A percentile compares a stretch with the other conserved stretches of the same genome.
Conservation (phyloP, 176 grass and related monocot species). For the Olyra latifolia region DNA sequence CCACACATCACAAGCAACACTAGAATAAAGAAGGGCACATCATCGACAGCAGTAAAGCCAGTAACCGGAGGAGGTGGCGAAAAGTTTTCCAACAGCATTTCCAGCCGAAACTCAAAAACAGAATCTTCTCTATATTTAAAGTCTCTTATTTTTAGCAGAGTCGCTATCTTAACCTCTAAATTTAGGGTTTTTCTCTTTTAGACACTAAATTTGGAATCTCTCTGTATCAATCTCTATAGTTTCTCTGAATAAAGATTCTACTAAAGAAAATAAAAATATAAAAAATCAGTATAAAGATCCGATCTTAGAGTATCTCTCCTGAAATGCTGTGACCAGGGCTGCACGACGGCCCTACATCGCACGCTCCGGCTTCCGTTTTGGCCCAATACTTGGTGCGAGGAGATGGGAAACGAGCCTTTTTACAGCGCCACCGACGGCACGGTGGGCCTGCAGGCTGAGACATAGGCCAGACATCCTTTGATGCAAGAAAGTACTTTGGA, state of each 20-base stretch:
- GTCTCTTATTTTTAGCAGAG: too few species aligned
- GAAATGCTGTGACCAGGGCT: neutral
- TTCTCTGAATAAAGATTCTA: too few species aligned
- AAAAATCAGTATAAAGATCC: too few species aligned
- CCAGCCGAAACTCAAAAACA: too few species aligned
- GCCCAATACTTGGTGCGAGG: neutral
- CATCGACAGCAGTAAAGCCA: neutral
- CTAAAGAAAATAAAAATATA: too few species aligned
- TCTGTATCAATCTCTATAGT: too few species aligned
- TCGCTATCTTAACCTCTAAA: too few species aligned
- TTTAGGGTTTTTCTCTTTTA: too few species aligned
- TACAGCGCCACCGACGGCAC: slow-evolving; percentile 3
- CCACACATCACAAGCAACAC: slow-evolving; percentile 9
- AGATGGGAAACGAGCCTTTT: slow-evolving; percentile 7
- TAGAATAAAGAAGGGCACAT: slow-evolving; percentile 10
- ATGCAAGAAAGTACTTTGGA: neutral
- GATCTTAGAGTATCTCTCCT: too few species aligned
- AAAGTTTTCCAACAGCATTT: too few species aligned
- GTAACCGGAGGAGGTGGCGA: neutral
- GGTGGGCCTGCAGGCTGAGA: neutral
- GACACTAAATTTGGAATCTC: too few species aligned
- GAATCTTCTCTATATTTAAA: too few species aligned
- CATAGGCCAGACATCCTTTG: slow-evolving; percentile 26
- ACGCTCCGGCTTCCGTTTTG: neutral
- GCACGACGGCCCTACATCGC: neutral